Base-by-base conservation (phyloP, 176 grass and related monocot species). In the Paspalum vaginatum region DNA sequence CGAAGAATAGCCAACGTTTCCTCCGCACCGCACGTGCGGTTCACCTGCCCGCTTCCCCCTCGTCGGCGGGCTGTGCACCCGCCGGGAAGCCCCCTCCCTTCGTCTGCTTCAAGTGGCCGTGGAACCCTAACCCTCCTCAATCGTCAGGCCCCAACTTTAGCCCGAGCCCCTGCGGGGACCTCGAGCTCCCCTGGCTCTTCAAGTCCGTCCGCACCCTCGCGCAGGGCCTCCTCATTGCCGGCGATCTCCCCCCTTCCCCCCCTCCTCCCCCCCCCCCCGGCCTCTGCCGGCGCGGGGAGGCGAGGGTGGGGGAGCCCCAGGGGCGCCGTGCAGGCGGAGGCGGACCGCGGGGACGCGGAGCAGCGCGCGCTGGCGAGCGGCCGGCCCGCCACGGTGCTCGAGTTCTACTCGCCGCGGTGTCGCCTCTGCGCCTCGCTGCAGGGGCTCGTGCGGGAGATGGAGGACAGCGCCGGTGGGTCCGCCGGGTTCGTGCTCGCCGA, bases 341-440 rank as follows among this genome's bases (percentile, higher is more conserved):
- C 62, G 51, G 83, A 84, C 62, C 83, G 81, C 79, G 92, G 92
- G 45, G 90, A 98, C 37, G 88, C 39, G 53, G 95, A 98, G 70
- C 95, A 95, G 57, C 71, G 92, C 32, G 90, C 88, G 17, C 84
- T 95, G 70, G 46, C 81, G 69, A 88, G 88, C 67, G 75, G 92
- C 65, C 89, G 81, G 67, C 88, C 86, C n/a, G 86, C 92, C 15
- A 98, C 92, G 8, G 85, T 98, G 45, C 75, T 98, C 25, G 92
- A 95, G 66, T 98, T 98, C 84, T 95, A 98, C 90, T 98, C 92
- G 21, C 88, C 88, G 41, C 87, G 89, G 44, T 98, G 95, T 83
- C 84, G 81, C 17, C 84, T 98, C 46, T 98, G 95, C 77, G 82
- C 89, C 22, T 95, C 95, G 26, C 74, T 98, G 77, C 88, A 86